Base-by-base conservation (phyloP, 495 filamentous ascomycete species). In the Annulohypoxylon stygium region DNA sequence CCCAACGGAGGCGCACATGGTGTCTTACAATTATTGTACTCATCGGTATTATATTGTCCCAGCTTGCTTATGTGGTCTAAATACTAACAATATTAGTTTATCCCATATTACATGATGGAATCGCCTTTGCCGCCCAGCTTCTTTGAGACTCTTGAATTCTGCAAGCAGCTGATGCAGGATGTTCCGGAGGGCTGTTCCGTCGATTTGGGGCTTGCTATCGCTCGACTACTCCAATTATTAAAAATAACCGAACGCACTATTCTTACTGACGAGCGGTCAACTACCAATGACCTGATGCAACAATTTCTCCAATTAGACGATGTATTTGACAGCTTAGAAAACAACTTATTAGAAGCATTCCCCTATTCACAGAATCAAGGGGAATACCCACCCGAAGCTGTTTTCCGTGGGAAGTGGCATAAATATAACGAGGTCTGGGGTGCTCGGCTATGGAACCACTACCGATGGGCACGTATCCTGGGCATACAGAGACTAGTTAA, bases 391-490 rank as follows among this genome's bases (percentile, higher is more conserved):
- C 67, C 81, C 2, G 73, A 80, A 3, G 81, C 78, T 20, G 79
- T 87, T 43, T 90, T 88, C 69, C 84, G 86, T 47, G 84, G 86
- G 36, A 81, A 83, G 64, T 92, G 90, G 73, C 88, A 92, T 71
- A 75, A 85, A 14, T 92, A 92, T 73, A 74, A 74, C 4, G 84
- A 86, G 58, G 82, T 88, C 45, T 90, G 88, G 87, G 79, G 85
- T 30, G 84, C 84, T 14, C 82, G 86, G 23, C 81, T 87, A 26
- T 90, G 87, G 87, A 92, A 90, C 63, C 85, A 90, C 60, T 91
- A 89, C 71, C 88, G 91, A 34, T 87, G 86, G 77, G 83, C 87
- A 2, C 86, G 88, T 30, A 87, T 91, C 47, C 74, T 90, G 11
- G 79, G 86, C 26, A 87, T 85, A 74, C 86, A 90, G 61, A 81